Evolutionary conservation across 2,329 filamentous ascomycete species (phyloP), one percentile per base, ranked within the genome.

Genomic region (Curvularia spicifera): DNA sequence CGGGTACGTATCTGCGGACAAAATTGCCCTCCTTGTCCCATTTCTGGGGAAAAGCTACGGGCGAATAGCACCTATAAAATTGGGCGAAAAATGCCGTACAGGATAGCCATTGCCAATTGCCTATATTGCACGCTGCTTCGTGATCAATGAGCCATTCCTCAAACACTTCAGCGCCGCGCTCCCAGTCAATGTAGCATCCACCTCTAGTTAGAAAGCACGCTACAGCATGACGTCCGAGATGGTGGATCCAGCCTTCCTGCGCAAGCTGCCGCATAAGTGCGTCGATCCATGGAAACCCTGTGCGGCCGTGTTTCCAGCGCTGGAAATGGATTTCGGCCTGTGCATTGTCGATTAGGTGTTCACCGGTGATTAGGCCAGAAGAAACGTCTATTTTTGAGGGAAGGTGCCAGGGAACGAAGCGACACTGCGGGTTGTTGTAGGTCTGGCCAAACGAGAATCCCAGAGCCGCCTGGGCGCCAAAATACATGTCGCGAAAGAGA

Each of bases 401-500:
- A 1, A 93, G 78, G 69, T 92, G 89, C 90, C 90, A 93, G 4
- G 89, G 89, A 13, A 93, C 85, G 74, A 93, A 92, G n/a, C 89
- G 83, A 39, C 85, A 89, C 62, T 88, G 78, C 0, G 82, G 74
- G 67, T 93, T 93, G 35, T 84, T 84, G 48, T 84, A 79, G 0
- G 88, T 88, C 67, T 91, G 89, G 0, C 78, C 81, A 65, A 91
- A 93, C 0, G 79, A 68, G 31, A 83, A 80, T 0, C 90, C 90
- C 1, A 92, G 78, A 0, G 85, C 82, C 0, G 89, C 89, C 71
- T 93, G 89, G 0, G 90, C 89, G 13, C 85, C 89, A 66, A 93
- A 93, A 75, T 93, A 93, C 90, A 93, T 93, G 71, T 93, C 90
- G 15, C 90, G 83, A 73, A 93, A 93, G 10, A 92, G 79, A 1